Evolutionary conservation across 2,329 filamentous ascomycete species (phyloP).

Genomic region (Ophiognomonia clavigignenti-juglandacearum): DNA sequence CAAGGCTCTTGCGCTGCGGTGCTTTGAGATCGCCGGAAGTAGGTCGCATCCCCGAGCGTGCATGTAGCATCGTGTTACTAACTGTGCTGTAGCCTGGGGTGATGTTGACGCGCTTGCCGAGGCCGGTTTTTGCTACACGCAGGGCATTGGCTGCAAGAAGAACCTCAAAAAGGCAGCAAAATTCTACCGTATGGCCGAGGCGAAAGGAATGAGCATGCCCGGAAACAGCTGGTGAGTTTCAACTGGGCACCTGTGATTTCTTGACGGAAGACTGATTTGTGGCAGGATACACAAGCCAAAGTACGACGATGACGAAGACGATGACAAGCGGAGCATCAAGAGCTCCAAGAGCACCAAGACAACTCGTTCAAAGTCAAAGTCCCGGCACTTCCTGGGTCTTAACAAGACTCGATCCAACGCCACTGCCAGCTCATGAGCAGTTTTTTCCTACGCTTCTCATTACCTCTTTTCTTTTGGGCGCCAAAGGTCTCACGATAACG

Average conservation of each 20-base stretch:
- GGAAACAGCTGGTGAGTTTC: constrained; percentile 94
- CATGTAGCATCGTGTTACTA: constrained; percentile 15
- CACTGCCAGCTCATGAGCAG: constrained; percentile 14
- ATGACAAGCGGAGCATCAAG: constrained; percentile 52
- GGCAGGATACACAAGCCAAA: constrained; percentile 93
- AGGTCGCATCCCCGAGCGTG: constrained; percentile 29
- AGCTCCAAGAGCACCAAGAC: constrained; percentile 2
- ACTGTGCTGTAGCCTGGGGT: constrained; percentile 63
- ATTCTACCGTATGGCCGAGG: constrained; percentile 85
- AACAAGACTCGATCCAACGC: constrained; percentile 23
- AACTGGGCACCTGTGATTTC: neutral
- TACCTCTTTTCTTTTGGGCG: neutral
- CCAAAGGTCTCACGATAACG: neutral
- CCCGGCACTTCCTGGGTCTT: constrained; percentile 65
- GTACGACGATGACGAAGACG: constrained; percentile 65
- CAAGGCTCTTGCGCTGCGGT: constrained; percentile 78
- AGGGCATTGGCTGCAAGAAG: constrained; percentile 92
- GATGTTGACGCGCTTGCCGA: constrained; percentile 92
- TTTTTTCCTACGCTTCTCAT: neutral
- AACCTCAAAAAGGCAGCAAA: constrained; percentile 90
- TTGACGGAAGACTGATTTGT: constrained; percentile 12
- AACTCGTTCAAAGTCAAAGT: constrained; percentile 68
- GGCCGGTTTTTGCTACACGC: constrained; percentile 92
- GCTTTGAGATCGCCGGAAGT: constrained; percentile 93
- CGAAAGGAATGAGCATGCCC: constrained; percentile 94